These are phyloP conservation scores for Tuber borchii DNA, from an alignment of 495 filamentous ascomycete species.

Conservation along the genomic window DNA sequence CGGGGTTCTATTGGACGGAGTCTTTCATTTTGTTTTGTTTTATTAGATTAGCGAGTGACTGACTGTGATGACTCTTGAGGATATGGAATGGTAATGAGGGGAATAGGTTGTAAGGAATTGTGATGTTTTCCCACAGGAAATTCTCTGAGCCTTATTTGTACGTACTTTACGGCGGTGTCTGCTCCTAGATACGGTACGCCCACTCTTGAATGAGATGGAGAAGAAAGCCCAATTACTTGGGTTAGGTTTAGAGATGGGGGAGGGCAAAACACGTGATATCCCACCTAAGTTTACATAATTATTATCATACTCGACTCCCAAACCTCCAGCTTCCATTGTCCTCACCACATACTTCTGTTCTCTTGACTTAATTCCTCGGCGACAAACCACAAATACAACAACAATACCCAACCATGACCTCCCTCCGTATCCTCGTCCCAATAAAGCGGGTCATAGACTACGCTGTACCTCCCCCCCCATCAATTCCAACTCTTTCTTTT, in stretches of 20 bases:
- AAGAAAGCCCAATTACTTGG: neutral
- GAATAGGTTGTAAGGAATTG: neutral
- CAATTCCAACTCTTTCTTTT: neutral
- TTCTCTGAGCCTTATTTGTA: neutral
- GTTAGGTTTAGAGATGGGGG: neutral
- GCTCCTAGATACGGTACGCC: neutral
- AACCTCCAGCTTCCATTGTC: constrained; percentile 4
- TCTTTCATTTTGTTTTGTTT: constrained; percentile 5
- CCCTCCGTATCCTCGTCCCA: constrained; percentile 87
- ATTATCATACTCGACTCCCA: neutral
- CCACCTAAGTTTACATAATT: no score
- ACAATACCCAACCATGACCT: constrained; percentile 56
- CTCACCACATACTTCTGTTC: neutral
- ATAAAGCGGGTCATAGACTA: constrained; percentile 99
- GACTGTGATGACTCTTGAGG: neutral
- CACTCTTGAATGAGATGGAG: neutral
- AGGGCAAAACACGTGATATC: constrained; percentile 13
- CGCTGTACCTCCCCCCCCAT: constrained; percentile 58
- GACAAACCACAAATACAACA: neutral
- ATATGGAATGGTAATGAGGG: neutral
- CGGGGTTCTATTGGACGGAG: neutral
- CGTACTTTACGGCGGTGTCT: neutral
- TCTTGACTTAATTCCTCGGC: neutral
- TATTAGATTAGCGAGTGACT: constrained; percentile 9
- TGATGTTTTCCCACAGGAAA: neutral